Base-by-base conservation (phyloP, 2,329 filamentous ascomycete genomes). In the Pseudogymnoascus sp. region DNA sequence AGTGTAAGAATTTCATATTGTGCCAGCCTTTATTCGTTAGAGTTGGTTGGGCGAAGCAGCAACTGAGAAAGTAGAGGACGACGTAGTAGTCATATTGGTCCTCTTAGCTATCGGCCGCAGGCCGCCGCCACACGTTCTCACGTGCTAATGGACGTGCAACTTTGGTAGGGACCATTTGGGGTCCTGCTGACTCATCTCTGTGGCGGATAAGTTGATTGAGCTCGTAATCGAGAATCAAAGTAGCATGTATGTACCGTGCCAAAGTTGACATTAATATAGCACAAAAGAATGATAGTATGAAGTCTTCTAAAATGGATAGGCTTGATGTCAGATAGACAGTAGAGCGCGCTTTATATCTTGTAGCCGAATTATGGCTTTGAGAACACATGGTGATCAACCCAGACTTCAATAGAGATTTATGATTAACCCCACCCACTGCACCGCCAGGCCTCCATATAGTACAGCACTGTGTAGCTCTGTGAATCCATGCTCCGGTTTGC, bases 91-190 rank as follows among this genome's bases (percentile, higher is more conserved):
- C 51, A 57, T 14, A 34, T 19, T 34, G n/a, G 28, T n/a, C 8
- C 45, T 51, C 48, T 31, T 54, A 31, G 1, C 23, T 13, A 54
- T n/a, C n/a, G 14, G 13, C 19, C 11, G 51, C n/a, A 8, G 14
- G 13, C 19, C 11, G 51, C n/a, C 25, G 48, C 25, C 14, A 13
- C 51, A 34, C 51, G 51, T 16, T 57, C 51, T 57, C 51, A 57
- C 51, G 51, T 57, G 51, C 28, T 25, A 57, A 54, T 54, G 25
- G 48, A n/a, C n/a, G n/a, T n/a, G n/a, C n/a, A n/a, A n/a, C n/a
- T n/a, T n/a, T n/a, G n/a, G n/a, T n/a, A 54, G 48, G 51, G 51
- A 57, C 51, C 51, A 13, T 54, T 54, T 57, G 51, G 51, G 51
- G 51, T 34, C 51, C 28, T 34, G 51, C 28, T 57, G 51, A 57